These are phyloP conservation scores for Neonectria faginata DNA, from an alignment of 2,329 filamentous ascomycete genomes.

Conservation along the genomic window DNA sequence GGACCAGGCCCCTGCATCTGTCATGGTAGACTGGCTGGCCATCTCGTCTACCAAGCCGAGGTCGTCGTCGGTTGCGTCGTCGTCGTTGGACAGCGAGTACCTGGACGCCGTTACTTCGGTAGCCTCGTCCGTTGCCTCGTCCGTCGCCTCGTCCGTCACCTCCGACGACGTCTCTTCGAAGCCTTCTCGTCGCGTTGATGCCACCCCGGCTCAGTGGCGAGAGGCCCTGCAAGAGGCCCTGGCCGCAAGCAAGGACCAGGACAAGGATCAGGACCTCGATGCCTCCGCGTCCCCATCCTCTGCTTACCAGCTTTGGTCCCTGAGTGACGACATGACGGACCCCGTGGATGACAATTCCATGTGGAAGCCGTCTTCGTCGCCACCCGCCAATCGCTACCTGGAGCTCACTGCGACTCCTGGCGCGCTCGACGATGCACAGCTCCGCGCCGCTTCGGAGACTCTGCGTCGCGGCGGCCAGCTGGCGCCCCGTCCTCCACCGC, in stretches of 20 bases:
- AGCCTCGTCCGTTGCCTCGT: slow-evolving; percentile 1
- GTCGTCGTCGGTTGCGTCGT: slow-evolving; percentile 37
- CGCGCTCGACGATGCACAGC: slow-evolving; percentile 33
- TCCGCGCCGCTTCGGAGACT: slow-evolving; percentile 39
- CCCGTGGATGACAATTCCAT: slow-evolving; percentile 24
- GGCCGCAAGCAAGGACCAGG: slow-evolving; percentile 24
- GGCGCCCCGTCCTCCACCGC: slow-evolving; percentile 38
- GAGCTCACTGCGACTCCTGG: slow-evolving; percentile 36
- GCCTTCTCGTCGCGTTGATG: slow-evolving; percentile 37
- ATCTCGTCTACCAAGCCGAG: slow-evolving; percentile 38
- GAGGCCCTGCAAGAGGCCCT: slow-evolving; percentile 51
- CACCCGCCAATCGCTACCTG: slow-evolving; percentile 32
- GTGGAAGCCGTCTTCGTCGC: slow-evolving; percentile 38
- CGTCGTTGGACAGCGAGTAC: slow-evolving; percentile 32
- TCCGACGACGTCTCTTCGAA: slow-evolving; percentile 27
- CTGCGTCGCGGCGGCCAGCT: slow-evolving; percentile 37
- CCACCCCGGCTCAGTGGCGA: slow-evolving; percentile 51
- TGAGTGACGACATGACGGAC: slow-evolving; percentile 22
- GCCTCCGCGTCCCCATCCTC: slow-evolving; percentile 28
- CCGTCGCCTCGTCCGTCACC: slow-evolving; percentile 27
- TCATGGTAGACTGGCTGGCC: slow-evolving; percentile 40
- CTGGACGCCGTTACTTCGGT: slow-evolving; percentile 16
- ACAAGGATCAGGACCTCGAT: slow-evolving; percentile 23
- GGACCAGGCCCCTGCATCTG: slow-evolving; percentile 28
- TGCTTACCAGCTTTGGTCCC: slow-evolving; percentile 45